Base-by-base conservation (phyloP, 441 rosid genomes). In the Lepidium campestre region DNA sequence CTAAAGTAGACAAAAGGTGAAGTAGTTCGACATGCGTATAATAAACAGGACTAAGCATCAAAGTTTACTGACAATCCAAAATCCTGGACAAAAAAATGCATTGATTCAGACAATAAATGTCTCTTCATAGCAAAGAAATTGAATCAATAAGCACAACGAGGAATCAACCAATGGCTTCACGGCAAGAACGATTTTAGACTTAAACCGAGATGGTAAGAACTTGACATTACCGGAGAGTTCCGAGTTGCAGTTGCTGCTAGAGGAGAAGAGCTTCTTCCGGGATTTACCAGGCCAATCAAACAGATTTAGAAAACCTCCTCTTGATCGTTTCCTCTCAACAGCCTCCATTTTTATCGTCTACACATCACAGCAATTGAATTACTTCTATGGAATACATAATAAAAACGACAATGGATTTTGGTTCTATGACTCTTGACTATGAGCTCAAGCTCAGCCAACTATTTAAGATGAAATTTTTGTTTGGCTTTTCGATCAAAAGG, bases 281-380 rank as follows among this genome's bases (percentile, higher is more conserved):
- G 97, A 91, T 82, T 86, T 93, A 14, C 89, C 85, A 72, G 86
- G 78, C 99, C 99, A 93, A 68, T 87, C 91, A 72, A 91, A 94
- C 46, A 89, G 76, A 61, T 84, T 66, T 10, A 83, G 81, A 63
- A 89, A 81, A 20, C 87, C 79, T 72, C 94, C 91, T 76, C 83
- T 86, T 3, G 89, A 25, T 67, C 83, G 79, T 73, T 86, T 88
- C 60, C 79, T 82, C 75, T 88, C 87, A 23, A 81, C 83, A 25
- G 80, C 84, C 79, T 88, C 97, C 97, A 81, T 88, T 57, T 60
- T 65, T 73, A 57, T 74, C 69, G 73, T 81, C 84, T 70, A 54
- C 67, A 70, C 27, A 68, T 10, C 47, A 68, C 55, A 74, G 2
- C 41, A 62, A 56, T 1, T 37, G 14, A 40, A 62, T 54, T 54